These are phyloP conservation scores for Nyssa sinensis DNA, from an alignment of 148 eudicot genomes.

Conservation along the genomic window DNA sequence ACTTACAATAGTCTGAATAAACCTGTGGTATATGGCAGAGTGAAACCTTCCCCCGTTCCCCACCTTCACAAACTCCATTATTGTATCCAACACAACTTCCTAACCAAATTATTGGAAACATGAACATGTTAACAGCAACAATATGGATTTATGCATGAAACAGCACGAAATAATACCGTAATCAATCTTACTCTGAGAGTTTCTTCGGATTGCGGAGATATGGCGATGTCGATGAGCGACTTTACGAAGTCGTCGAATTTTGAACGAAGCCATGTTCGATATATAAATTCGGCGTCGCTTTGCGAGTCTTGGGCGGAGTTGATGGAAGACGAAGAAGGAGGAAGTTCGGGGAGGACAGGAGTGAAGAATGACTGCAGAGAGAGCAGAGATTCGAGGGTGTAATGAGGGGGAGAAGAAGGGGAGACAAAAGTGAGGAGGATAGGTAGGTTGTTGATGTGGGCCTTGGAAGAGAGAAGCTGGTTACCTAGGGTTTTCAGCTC, in stretches of 20 bases:
- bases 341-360: constrained; percentile 49
- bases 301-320: constrained; percentile 2
- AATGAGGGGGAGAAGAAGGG: constrained; percentile 49
- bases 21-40: constrained; percentile 65
- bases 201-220: constrained; percentile 44
- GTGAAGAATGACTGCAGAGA: constrained; percentile 83
- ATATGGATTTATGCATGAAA: background rate
- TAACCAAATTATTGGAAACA: constrained; percentile 17
- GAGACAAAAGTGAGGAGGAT: constrained; percentile 54
- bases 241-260: constrained; percentile 62
- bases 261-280: constrained; percentile 72
- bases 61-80: constrained; percentile 88
- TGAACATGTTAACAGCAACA: background rate
- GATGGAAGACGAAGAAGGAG: constrained; percentile 37
- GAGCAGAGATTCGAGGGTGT: constrained; percentile 66
- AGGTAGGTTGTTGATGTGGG: constrained; percentile 76
- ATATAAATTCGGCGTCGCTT: constrained; percentile 60
- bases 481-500: constrained; percentile 64
- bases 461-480: constrained; percentile 60
- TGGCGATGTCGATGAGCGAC: constrained; percentile 42
- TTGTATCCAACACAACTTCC: constrained; percentile 77
- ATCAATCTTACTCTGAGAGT: constrained; percentile 42
- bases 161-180: background rate
- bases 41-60: constrained; percentile 78
- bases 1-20: constrained; percentile 67